Evolutionary conservation across 495 filamentous ascomycete species (phyloP).

Genomic region (Neurospora sp.): DNA sequence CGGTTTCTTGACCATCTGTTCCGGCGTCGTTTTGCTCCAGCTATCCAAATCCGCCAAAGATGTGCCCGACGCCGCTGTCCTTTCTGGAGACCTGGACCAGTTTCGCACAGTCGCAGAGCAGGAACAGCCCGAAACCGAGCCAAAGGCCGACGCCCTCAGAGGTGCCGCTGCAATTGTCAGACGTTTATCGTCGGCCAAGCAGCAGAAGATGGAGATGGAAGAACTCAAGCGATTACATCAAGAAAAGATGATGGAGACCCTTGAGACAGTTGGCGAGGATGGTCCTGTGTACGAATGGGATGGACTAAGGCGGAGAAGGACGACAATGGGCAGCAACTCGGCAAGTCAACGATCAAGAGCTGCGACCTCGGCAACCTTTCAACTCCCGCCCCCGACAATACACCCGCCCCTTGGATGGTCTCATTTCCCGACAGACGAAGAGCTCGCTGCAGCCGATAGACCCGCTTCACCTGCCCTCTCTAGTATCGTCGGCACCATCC

Average conservation of each 20-base stretch:
- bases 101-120: slow-evolving; percentile 90
- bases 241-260: slow-evolving; percentile 59
- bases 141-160: slow-evolving; percentile 92
- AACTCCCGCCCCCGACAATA: slow-evolving; percentile 35
- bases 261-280: slow-evolving; percentile 66
- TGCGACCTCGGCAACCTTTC: slow-evolving; percentile 25
- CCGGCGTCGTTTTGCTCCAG: slow-evolving; percentile 91
- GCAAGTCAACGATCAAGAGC: slow-evolving; percentile 19
- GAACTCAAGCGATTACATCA: slow-evolving; percentile 72
- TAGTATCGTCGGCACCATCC: slow-evolving; percentile 51
- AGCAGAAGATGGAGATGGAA: slow-evolving; percentile 67
- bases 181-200: slow-evolving; percentile 63
- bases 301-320: slow-evolving; percentile 76
- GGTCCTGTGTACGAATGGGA: slow-evolving; percentile 74
- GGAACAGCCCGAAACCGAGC: slow-evolving; percentile 88
- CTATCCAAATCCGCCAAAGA: slow-evolving; percentile 98
- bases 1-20: slow-evolving; percentile 90
- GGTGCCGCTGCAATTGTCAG: slow-evolving; percentile 85
- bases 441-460: slow-evolving; percentile 42
- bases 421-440: slow-evolving; percentile 60
- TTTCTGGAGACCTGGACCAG: slow-evolving; percentile 89
- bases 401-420: slow-evolving; percentile 87
- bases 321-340: slow-evolving; percentile 42
- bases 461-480: slow-evolving; percentile 40
- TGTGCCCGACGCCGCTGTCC: slow-evolving; percentile 86